A percentile compares a stretch with the other conserved stretches of the same genome.
Conservation (phyloP, 345 rosid genomes). For the Carallia pectinifolia region DNA sequence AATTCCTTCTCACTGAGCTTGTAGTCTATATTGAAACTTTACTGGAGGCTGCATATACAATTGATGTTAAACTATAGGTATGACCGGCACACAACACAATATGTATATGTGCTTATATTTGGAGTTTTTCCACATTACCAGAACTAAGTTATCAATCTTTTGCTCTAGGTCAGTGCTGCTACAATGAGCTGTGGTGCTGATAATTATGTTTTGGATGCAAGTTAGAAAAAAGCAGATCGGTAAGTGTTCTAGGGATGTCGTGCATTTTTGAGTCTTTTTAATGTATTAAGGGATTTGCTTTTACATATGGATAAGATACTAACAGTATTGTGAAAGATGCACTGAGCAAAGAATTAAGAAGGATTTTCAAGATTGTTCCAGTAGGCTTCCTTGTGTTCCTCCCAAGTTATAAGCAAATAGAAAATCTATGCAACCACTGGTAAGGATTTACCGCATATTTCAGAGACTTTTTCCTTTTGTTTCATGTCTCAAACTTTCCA, state of each 20-base stretch:
- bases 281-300: slow-evolving; percentile 19
- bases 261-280: slow-evolving; percentile 11
- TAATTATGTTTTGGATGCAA: slow-evolving; percentile 73
- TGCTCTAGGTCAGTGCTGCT: slow-evolving; percentile 71
- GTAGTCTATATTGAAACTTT: slow-evolving; percentile 90
- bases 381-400: slow-evolving; percentile 87
- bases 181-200: slow-evolving; percentile 65
- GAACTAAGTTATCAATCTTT: slow-evolving; percentile 17
- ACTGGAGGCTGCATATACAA: slow-evolving; percentile 94
- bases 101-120: slow-evolving; percentile 1
- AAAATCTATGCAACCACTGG: slow-evolving; percentile 81
- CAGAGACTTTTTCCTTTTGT: slow-evolving; percentile 2
- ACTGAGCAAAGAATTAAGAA: slow-evolving; percentile 71
- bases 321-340: slow-evolving; percentile 55
- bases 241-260: slow-evolving; percentile 70
- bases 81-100: slow-evolving; percentile 6
- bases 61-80: slow-evolving; percentile 77
- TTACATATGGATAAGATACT: neutral
- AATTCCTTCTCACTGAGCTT: slow-evolving; percentile 27
- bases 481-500: slow-evolving; percentile 25
- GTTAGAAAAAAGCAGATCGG: slow-evolving; percentile 79
- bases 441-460: slow-evolving; percentile 12
- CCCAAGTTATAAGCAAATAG: slow-evolving; percentile 95
- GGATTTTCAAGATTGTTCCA: slow-evolving; percentile 62
- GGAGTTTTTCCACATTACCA: neutral